phyloP scores from a whole-genome alignment of 2,329 filamentous ascomycete genomes.

The Hirsutella rhossiliensis region DNA sequence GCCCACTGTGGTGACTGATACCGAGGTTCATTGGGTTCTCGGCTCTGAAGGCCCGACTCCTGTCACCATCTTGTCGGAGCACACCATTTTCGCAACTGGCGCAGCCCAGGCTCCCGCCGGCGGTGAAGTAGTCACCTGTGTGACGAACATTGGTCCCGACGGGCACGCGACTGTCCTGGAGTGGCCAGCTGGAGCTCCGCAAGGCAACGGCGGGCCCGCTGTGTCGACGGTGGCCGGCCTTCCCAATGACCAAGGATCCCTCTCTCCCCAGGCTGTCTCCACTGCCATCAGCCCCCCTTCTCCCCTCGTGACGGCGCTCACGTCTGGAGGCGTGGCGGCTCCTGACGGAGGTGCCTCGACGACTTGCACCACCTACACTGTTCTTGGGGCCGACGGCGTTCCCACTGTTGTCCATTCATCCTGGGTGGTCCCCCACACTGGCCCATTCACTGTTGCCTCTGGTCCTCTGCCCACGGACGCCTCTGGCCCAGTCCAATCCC shows the following conservation, averaged over 20 bases:
- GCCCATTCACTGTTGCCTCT: neutral
- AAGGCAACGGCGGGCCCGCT: conserved; percentile 6
- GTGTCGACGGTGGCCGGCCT: conserved; percentile 3
- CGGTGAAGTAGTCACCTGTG: conserved; percentile 5
- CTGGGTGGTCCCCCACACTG: conserved; percentile 8
- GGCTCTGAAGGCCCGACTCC: conserved; percentile 7
- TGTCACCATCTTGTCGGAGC: conserved; percentile 10
- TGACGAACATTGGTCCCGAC: conserved; percentile 10
- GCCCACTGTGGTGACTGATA: conserved; percentile 12
- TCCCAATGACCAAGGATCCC: conserved; percentile 3
- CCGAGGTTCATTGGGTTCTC: conserved; percentile 10
- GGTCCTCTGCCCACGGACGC: neutral
- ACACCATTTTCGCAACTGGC: conserved; percentile 8
- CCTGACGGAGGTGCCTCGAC: conserved; percentile 3
- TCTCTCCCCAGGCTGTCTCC: conserved; percentile 2
- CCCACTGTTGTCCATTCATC: conserved; percentile 16
- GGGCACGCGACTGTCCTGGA: conserved; percentile 16
- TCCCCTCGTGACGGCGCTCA: neutral
- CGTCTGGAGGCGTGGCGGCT: neutral
- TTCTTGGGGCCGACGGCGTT: conserved; percentile 15
- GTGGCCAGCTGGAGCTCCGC: conserved; percentile 3
- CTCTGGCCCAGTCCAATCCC: neutral
- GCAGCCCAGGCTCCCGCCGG: neutral
- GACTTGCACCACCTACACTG: conserved; percentile 15
- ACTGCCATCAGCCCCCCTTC: neutral